These are phyloP conservation scores for Phytophthora megakarya DNA, from an alignment of 352 stramenopile genomes.

Conservation along the genomic window DNA sequence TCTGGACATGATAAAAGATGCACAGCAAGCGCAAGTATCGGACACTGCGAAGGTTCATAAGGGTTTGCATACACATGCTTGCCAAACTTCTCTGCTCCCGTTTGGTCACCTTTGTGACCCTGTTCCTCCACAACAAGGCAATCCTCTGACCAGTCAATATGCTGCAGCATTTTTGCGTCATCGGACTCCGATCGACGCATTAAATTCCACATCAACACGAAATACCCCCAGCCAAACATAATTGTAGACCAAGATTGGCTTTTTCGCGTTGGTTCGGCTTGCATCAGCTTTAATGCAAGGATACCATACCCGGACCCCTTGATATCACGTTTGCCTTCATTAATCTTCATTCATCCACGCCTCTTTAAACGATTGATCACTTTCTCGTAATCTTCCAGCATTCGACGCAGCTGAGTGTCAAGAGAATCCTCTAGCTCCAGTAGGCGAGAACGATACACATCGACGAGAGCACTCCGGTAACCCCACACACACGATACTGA, in stretches of 20 bases:
- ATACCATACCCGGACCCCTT: not conserved
- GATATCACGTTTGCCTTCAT: not conserved
- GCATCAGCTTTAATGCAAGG: not conserved
- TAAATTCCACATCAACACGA: not conserved
- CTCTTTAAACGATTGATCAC: not conserved
- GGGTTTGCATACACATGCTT: too few relatives aligned
- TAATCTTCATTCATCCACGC: not conserved
- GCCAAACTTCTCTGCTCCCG: too few relatives aligned
- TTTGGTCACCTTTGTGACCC: too few relatives aligned
- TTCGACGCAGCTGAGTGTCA: not conserved
- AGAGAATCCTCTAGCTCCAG: not conserved
- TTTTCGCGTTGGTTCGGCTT: not conserved
- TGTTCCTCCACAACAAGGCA: too few relatives aligned
- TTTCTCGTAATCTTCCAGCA: not conserved
- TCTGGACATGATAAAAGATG: too few relatives aligned
- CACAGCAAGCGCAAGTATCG: too few relatives aligned
- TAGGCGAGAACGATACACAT: not conserved
- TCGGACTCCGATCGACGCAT: not conserved
- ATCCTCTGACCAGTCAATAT: not conserved
- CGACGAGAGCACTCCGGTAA: not conserved
- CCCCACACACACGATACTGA: not conserved
- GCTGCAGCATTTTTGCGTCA: not conserved
- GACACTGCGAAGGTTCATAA: too few relatives aligned
- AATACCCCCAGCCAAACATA: not conserved
- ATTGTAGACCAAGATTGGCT: not conserved